Evolutionary conservation across 2,329 filamentous ascomycete genomes (phyloP).

Genomic region (Paecilomyces dactylethromorphus): DNA sequence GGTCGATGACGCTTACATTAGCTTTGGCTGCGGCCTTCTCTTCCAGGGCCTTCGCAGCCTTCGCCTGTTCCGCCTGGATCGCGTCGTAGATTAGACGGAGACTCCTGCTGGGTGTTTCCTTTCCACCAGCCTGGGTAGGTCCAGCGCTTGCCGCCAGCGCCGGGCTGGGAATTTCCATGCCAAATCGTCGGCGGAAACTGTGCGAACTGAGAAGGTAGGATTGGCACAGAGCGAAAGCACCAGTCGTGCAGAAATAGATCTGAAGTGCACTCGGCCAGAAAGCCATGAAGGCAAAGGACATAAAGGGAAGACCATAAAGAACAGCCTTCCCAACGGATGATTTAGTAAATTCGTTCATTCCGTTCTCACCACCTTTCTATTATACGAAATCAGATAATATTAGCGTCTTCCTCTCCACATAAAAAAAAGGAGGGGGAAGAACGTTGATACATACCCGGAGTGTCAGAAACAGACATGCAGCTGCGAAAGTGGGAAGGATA

Average conservation of each 20-base stretch:
- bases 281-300: constrained; percentile 49
- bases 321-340: constrained; percentile 26
- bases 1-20: constrained; percentile 27
- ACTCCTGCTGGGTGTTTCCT: constrained; percentile 5
- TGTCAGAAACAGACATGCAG: constrained; percentile 50
- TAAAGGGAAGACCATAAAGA: constrained; percentile 42
- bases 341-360: constrained; percentile 23
- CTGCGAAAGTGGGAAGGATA: constrained; percentile 61
- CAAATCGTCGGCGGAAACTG: constrained; percentile 20
- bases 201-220: constrained; percentile 36
- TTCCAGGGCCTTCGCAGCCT: constrained; percentile 5
- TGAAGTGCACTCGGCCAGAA: constrained; percentile 54
- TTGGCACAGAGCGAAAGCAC: constrained; percentile 37
- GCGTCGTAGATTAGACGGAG: constrained; percentile 14
- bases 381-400: not conserved
- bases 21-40: constrained; percentile 2
- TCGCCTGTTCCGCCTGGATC: constrained; percentile 8
- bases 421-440: too few relatives aligned
- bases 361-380: constrained; percentile 33
- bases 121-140: constrained; percentile 1
- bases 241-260: constrained; percentile 52
- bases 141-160: constrained; percentile 3
- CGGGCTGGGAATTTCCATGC: constrained; percentile 16
- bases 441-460: constrained; percentile 46
- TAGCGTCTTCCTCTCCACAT: not conserved